These are phyloP conservation scores for Naganishia randhawae DNA, from an alignment of 768 basidiomycete species.

Conservation along the genomic window DNA sequence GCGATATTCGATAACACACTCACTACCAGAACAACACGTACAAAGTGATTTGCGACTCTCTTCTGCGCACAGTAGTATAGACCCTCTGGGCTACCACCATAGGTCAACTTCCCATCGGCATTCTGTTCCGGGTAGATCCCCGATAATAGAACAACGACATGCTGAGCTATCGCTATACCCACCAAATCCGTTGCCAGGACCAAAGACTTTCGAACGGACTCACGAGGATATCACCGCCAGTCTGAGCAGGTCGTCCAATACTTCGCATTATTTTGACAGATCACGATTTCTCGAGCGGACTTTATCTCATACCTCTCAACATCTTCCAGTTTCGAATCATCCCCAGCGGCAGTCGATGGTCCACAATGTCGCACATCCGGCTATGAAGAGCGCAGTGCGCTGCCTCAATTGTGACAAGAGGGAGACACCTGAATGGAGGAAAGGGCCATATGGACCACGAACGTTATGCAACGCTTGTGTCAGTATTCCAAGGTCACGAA, in stretches of 20 bases:
- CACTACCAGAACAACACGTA: not conserved
- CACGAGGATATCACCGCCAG: not conserved
- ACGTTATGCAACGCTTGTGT: constrained; percentile 52
- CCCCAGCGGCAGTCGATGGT: not conserved
- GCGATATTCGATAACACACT: not conserved
- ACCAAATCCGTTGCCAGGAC: not conserved
- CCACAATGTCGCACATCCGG: not conserved
- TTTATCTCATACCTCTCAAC: not conserved
- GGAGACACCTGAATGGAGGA: constrained; percentile 52
- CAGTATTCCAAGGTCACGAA: not conserved
- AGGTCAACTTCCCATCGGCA: not conserved
- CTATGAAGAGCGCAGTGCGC: not conserved
- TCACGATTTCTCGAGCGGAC: not conserved
- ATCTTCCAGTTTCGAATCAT: not conserved
- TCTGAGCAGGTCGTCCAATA: not conserved
- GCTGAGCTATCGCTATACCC: not conserved
- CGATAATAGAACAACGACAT: not conserved
- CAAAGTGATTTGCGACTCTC: not conserved
- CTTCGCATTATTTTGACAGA: not conserved
- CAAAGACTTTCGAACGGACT: not conserved
- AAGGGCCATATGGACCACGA: constrained; percentile 51
- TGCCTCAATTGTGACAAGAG: constrained; percentile 48
- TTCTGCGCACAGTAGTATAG: not conserved
- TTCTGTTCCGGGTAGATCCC: not conserved
- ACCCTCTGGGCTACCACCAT: not conserved